Evolutionary conservation across 1,284 basidiomycete species (phyloP).

Genomic region (Irpex sp.): DNA sequence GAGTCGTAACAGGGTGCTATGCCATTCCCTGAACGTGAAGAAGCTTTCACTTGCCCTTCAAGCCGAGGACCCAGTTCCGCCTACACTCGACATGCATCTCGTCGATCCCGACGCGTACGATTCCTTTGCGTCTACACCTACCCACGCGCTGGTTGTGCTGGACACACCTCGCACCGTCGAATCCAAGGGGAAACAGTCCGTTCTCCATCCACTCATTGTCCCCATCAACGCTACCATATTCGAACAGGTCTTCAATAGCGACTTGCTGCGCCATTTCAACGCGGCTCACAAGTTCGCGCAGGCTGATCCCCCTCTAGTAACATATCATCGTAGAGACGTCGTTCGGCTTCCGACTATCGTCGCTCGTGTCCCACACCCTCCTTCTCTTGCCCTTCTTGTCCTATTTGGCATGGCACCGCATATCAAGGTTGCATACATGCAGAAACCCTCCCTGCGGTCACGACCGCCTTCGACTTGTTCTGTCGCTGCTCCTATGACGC

Average conservation of each 20-base stretch:
- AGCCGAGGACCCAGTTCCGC: conserved; percentile 13
- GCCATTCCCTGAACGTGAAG: conserved; percentile 20
- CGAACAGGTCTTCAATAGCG: conserved; percentile 20
- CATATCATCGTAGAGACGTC: conserved; percentile 9
- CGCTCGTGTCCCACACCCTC: conserved; percentile 26
- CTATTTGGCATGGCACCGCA: conserved; percentile 26
- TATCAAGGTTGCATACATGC: not conserved
- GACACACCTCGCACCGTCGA: conserved; percentile 9
- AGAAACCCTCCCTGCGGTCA: not conserved
- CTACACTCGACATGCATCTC: conserved; percentile 15
- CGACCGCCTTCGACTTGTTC: not conserved
- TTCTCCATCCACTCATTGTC: conserved; percentile 17
- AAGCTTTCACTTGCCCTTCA: conserved; percentile 9
- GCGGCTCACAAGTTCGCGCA: conserved; percentile 1
- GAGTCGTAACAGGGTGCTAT: conserved; percentile 18
- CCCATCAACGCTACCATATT: conserved; percentile 26
- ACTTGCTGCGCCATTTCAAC: conserved; percentile 13
- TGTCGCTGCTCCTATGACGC: not conserved
- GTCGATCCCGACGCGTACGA: not conserved
- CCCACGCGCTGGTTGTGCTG: conserved; percentile 21
- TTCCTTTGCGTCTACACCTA: conserved; percentile 14
- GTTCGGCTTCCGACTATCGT: conserved; percentile 27
- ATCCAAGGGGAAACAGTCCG: conserved; percentile 10
- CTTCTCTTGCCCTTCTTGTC: conserved; percentile 28
- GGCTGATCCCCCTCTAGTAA: conserved; percentile 4